phyloP scores from a whole-genome alignment of 2,329 filamentous ascomycete species.

The Trichophyton verrucosum region DNA sequence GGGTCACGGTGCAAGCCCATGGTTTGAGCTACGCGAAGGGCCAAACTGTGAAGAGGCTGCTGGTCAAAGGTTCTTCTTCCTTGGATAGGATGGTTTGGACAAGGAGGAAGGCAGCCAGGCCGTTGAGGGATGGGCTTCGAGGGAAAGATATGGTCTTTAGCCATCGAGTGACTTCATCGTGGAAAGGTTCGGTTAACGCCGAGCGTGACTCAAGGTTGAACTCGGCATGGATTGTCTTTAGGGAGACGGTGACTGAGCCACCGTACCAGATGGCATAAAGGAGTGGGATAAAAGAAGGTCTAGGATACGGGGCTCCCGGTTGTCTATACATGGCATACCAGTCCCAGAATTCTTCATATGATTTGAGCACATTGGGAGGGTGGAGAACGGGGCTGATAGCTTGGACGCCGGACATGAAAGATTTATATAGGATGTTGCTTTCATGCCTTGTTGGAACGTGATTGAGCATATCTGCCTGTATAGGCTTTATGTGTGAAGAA shows the following conservation, averaged over 20 bases:
- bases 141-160: slow-evolving; percentile 34
- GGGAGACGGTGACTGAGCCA: slow-evolving; percentile 35
- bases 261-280: slow-evolving; percentile 39
- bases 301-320: slow-evolving; percentile 26
- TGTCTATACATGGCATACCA: slow-evolving; percentile 32
- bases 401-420: slow-evolving; percentile 36
- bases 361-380: slow-evolving; percentile 30
- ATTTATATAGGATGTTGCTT: slow-evolving; percentile 36
- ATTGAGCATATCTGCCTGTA: slow-evolving; percentile 31
- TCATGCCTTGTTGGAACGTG: slow-evolving; percentile 33
- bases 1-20: slow-evolving; percentile 40
- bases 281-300: slow-evolving; percentile 33
- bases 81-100: slow-evolving; percentile 36
- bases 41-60: slow-evolving; percentile 37
- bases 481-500: slow-evolving; percentile 22
- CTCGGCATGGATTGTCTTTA: slow-evolving; percentile 30
- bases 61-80: slow-evolving; percentile 38
- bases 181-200: slow-evolving; percentile 27
- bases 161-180: slow-evolving; percentile 34
- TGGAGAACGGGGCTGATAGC: slow-evolving; percentile 35
- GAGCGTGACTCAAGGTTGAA: slow-evolving; percentile 27
- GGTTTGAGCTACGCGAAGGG: slow-evolving; percentile 36
- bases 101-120: slow-evolving; percentile 36
- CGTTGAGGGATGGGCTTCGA: slow-evolving; percentile 33
- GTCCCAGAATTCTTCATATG: slow-evolving; percentile 35